Evolutionary conservation across 495 filamentous ascomycete genomes (phyloP), one percentile per base, ranked within the genome.

Genomic region (Viridothelium virens): DNA sequence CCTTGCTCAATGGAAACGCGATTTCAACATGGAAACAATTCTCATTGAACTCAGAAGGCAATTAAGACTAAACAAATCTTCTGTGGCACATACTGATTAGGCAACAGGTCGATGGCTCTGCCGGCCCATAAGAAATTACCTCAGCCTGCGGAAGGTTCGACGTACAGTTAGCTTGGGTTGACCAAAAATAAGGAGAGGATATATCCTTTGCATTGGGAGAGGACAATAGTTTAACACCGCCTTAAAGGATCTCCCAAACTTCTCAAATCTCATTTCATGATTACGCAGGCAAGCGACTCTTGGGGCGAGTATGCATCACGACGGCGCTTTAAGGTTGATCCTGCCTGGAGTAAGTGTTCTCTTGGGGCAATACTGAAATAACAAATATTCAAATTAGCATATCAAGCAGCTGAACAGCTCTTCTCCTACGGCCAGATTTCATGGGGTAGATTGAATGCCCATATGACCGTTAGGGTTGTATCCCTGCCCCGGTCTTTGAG

Each of bases 11-110:
- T 98, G 94, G 94, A 92, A 85, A 79, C 82, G 91, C 65, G 88
- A 94, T 48, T 88, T 86, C 71, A 95, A 89, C 36, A 96, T 96
- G 92, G 91, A 96, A 79, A 95, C 89, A 10, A 90, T 97, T 66
- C 79, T 97, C 64, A 89, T 92, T 69, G 92, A 96, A 75, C 84
- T 98, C 31, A 80, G 94, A 78, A 87, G 88, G 90, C 87, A 73
- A 64, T 78, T 44, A 44, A 25, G 70, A 75, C 56, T 78, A 48
- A 11, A 48, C 63, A 2, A 65, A 0, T 62, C 34, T 48, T 59
- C 14, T 18, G 3, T 11, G 5, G 5, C 18, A 33, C 53, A 0
- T 36, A 34, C 53, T 59, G 25, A 59, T 9, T 36, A 7, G 7
- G 6, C 7, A 59, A 14, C 70, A 96, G 92, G 76, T 95, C 89